Conservation (phyloP, 2,329 filamentous ascomycete species). For the Colletotrichum sp. region DNA sequence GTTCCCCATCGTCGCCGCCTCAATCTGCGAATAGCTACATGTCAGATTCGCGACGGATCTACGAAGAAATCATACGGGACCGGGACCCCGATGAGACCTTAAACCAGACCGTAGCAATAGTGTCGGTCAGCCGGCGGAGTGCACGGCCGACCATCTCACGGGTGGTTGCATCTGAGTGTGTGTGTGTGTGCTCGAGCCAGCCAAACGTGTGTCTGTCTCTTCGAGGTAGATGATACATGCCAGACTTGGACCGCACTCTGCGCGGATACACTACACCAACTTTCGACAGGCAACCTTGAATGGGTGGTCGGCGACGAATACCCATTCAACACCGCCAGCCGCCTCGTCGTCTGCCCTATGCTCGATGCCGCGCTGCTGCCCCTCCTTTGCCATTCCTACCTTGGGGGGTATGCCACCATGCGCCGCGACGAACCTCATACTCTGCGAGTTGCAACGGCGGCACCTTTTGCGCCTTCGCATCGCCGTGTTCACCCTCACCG, state of each 20-base stretch:
- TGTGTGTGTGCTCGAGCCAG: neutral
- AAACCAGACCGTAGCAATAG: neutral
- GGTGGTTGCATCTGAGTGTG: conserved; percentile 10
- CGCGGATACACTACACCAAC: neutral
- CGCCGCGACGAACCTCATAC: conserved; percentile 3
- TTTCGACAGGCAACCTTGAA: neutral
- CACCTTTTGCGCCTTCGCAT: neutral
- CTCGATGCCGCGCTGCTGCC: conserved; percentile 27
- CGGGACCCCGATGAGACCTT: neutral
- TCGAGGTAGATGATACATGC: conserved; percentile 11
- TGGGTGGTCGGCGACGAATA: neutral
- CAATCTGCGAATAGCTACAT: conserved; percentile 15
- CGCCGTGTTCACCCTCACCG: neutral
- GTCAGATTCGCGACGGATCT: neutral
- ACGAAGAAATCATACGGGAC: neutral
- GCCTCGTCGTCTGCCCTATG: conserved; percentile 1
- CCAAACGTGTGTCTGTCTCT: neutral
- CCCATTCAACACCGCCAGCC: conserved; percentile 1
- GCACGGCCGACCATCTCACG: conserved; percentile 14
- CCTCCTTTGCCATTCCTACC: neutral
- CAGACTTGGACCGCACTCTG: neutral
- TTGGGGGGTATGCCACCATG: neutral
- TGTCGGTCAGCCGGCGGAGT: conserved; percentile 17
- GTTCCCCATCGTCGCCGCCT: neutral
- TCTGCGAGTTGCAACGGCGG: neutral